A percentile compares a stretch with the other conserved stretches of the same genome.
These are phyloP conservation scores for Oropetium thomaeum DNA, from an alignment of 176 grass and related monocot species.

Conservation along the genomic window DNA sequence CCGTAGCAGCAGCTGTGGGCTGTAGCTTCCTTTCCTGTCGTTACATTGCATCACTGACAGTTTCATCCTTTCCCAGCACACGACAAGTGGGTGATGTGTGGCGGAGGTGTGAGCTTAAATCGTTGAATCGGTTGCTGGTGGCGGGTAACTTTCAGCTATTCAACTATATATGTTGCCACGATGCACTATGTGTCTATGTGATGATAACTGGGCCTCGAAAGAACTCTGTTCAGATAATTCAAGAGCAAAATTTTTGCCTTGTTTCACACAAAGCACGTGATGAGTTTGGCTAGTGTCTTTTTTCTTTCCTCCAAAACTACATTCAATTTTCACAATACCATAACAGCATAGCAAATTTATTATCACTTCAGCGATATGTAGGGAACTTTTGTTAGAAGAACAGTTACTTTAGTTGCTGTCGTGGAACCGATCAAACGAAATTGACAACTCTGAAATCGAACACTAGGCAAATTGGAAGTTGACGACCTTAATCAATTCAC, in stretches of 20 bases:
- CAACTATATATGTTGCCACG: background rate
- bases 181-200: too few species aligned
- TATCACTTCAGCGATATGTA: background rate
- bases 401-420: background rate
- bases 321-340: too few species aligned
- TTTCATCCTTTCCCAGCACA: slow-evolving; percentile 1
- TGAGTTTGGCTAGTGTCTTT: background rate
- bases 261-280: background rate
- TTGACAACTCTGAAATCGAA: background rate
- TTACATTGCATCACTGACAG: slow-evolving; percentile 14
- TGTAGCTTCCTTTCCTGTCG: slow-evolving; percentile 3
- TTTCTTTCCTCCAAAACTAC: too few species aligned
- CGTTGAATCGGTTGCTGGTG: slow-evolving; percentile 30
- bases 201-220: background rate
- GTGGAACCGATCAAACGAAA: background rate
- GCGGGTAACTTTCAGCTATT: slow-evolving; percentile 31
- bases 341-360: too few species aligned
- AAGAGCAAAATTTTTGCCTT: background rate
- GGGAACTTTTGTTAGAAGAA: background rate
- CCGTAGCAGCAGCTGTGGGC: too few species aligned
- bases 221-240: background rate
- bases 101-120: slow-evolving; percentile 35
- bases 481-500: background rate
- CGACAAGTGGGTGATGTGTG: background rate
- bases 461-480: background rate